Conservation (phyloP, 371 early-diverging fungal species). For the Actinomucor elegans region DNA sequence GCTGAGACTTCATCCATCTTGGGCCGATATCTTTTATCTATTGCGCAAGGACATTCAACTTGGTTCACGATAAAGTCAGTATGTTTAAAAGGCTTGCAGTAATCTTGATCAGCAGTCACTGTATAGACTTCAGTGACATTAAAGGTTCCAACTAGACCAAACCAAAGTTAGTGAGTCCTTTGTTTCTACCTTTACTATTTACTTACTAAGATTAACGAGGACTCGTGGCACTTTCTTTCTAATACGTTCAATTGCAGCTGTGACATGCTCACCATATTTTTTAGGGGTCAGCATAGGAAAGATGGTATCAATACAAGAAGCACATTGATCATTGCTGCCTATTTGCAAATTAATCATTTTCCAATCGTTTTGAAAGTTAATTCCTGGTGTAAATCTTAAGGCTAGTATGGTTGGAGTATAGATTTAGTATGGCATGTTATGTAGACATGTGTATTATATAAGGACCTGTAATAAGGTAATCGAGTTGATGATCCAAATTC, state of each 20-base stretch:
- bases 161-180: background rate
- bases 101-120: conserved; percentile 8
- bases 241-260: conserved; percentile 37
- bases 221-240: conserved; percentile 27
- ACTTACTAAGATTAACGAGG: conserved; percentile 39
- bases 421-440: background rate
- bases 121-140: conserved; percentile 19
- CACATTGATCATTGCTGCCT: conserved; percentile 72
- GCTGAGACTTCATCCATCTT: conserved; percentile 12
- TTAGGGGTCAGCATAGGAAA: conserved; percentile 19
- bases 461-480: conserved; percentile 30
- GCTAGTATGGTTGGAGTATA: background rate
- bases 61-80: conserved; percentile 6
- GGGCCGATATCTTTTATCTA: background rate
- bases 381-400: conserved; percentile 14
- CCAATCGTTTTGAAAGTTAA: conserved; percentile 52
- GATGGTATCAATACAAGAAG: conserved; percentile 36
- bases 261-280: conserved; percentile 24
- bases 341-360: conserved; percentile 66
- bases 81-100: conserved; percentile 11
- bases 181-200: background rate
- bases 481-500: conserved; percentile 41
- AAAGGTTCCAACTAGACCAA: conserved; percentile 15
- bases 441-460: background rate
- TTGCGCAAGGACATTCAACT: conserved; percentile 19